Evolutionary conservation across 768 basidiomycete species (phyloP).

Genomic region (button mushroom (Agaricus bisporus)): DNA sequence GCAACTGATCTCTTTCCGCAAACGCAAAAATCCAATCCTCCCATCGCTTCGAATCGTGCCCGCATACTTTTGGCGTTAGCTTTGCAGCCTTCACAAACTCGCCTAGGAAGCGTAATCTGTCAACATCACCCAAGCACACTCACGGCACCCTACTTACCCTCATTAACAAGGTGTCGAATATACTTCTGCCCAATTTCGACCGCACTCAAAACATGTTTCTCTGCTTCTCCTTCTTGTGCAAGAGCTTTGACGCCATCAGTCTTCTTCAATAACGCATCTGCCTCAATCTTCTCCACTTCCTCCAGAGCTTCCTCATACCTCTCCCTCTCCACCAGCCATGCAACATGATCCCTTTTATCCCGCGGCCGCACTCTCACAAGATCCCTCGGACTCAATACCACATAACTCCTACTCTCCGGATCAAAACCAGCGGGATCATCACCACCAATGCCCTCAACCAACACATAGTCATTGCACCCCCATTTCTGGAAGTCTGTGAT

Average conservation of each 20-base stretch:
- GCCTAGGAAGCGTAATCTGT: constrained; percentile 19
- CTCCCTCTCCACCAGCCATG: constrained; percentile 84
- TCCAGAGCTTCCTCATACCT: constrained; percentile 87
- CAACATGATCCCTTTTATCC: constrained; percentile 84
- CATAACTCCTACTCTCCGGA: constrained; percentile 51
- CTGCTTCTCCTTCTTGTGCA: constrained; percentile 23
- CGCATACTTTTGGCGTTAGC: constrained; percentile 82
- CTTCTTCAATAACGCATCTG: constrained; percentile 21
- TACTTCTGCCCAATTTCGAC: constrained; percentile 80
- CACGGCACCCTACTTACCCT: constrained; percentile 46
- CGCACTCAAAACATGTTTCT: constrained; percentile 42
- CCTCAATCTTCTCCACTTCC: constrained; percentile 66
- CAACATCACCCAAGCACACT: not conserved
- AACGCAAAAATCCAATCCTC: constrained; percentile 94
- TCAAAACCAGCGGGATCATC: constrained; percentile 21
- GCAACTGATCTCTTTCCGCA: constrained; percentile 71
- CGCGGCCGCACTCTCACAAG: constrained; percentile 82
- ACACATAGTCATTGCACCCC: constrained; percentile 88
- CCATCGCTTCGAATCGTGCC: constrained; percentile 77
- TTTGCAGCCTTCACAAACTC: constrained; percentile 74
- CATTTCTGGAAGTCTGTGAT: constrained; percentile 76
- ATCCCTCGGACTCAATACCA: constrained; percentile 84
- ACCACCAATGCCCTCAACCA: constrained; percentile 45
- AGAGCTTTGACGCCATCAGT: constrained; percentile 9
- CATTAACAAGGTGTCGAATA: constrained; percentile 75